Evolutionary conservation across 352 stramenopile genomes (phyloP).

Genomic region (Phytophthora ramorum): DNA sequence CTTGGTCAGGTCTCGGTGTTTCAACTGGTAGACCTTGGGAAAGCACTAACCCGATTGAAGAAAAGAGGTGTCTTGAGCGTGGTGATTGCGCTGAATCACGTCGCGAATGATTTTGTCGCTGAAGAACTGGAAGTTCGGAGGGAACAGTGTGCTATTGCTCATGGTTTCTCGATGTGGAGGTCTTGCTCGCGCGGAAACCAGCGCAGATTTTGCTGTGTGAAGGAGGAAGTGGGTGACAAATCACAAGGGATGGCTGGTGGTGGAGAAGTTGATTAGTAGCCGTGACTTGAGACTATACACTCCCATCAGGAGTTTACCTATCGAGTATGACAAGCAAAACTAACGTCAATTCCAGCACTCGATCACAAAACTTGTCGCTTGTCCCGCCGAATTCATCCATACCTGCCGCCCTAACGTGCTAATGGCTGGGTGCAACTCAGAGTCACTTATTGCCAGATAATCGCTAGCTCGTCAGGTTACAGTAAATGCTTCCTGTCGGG

Average conservation of each 20-base stretch:
- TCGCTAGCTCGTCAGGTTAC: too few relatives aligned
- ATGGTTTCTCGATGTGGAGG: background rate
- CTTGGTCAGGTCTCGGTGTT: too few relatives aligned
- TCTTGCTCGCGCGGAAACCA: background rate
- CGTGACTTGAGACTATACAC: slow-evolving; percentile 6
- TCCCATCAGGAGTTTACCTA: background rate
- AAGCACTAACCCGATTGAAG: too few relatives aligned
- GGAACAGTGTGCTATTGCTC: slow-evolving; percentile 8
- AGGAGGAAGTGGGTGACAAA: background rate
- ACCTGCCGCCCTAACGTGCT: too few relatives aligned
- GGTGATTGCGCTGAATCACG: background rate
- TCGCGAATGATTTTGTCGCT: slow-evolving; percentile 7
- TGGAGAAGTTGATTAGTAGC: background rate
- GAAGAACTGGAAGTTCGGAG: slow-evolving; percentile 6
- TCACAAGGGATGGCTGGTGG: too few relatives aligned
- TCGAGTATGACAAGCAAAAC: background rate
- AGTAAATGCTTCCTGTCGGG: too few relatives aligned
- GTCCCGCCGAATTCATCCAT: too few relatives aligned
- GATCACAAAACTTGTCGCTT: slow-evolving; percentile 3
- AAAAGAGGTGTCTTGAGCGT: background rate
- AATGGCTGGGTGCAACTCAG: too few relatives aligned
- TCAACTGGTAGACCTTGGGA: too few relatives aligned
- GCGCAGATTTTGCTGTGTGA: slow-evolving; percentile 10
- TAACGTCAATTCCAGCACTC: slow-evolving; percentile 11
- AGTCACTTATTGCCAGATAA: too few relatives aligned